A percentile compares a stretch with the other conserved stretches of the same genome.
Conservation (phyloP, 345 rosid genomes). For the Reutealis trisperma region DNA sequence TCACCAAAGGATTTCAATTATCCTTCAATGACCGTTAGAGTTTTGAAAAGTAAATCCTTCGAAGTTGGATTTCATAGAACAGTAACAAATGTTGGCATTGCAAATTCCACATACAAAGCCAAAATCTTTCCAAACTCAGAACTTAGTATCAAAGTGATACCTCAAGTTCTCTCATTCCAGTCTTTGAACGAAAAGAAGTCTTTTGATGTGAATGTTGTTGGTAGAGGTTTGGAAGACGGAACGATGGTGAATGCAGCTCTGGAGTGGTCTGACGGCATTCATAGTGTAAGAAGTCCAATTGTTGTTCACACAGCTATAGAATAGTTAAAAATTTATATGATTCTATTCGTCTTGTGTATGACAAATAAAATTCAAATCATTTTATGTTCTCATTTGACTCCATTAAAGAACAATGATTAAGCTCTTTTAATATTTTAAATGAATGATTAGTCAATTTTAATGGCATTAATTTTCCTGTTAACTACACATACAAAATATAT, state of each 20-base stretch:
- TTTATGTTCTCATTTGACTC: no score
- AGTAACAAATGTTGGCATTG: conserved; percentile 38
- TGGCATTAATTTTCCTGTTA: no score
- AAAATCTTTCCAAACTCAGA: neutral
- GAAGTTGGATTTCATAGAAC: conserved; percentile 29
- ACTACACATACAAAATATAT: no score
- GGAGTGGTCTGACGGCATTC: conserved; percentile 24
- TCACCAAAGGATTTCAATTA: conserved; percentile 35
- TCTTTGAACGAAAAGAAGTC: conserved; percentile 27
- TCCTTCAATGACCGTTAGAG: conserved; percentile 32
- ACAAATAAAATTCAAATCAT: no score
- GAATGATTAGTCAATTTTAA: no score
- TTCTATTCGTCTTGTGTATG: no score
- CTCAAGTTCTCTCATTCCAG: conserved; percentile 27
- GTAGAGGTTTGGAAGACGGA: conserved; percentile 17
- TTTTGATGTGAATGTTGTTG: conserved; percentile 33
- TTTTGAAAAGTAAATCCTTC: conserved; percentile 13
- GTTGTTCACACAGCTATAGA: neutral
- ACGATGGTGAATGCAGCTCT: conserved; percentile 31
- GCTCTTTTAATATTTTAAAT: no score
- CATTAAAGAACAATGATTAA: no score
- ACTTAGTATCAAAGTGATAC: conserved; percentile 29
- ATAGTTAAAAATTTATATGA: no score
- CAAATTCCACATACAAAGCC: conserved; percentile 38
- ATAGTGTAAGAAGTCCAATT: neutral